Conservation (phyloP, 768 basidiomycete species). For the Mycena leptocephala region DNA sequence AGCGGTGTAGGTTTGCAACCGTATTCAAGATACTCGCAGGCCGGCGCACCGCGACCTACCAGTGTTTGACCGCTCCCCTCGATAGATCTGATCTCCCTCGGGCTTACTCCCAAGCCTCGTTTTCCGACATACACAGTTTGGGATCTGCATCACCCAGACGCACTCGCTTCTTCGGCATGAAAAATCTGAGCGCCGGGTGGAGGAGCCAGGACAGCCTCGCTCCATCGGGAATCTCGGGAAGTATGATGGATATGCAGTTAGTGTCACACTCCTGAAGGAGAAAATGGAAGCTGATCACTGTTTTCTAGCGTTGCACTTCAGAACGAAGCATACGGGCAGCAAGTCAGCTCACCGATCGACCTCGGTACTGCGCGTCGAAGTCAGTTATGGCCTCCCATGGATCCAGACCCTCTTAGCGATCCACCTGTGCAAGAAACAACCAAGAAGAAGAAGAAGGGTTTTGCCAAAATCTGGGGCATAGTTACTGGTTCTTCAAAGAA, state of each 20-base stretch:
- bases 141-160: slow-evolving; percentile 78
- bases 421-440: slow-evolving; percentile 59
- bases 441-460: slow-evolving; percentile 86
- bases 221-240: slow-evolving; percentile 86
- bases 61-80: slow-evolving; percentile 75
- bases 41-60: slow-evolving; percentile 69
- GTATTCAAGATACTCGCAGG: slow-evolving; percentile 74
- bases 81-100: slow-evolving; percentile 77
- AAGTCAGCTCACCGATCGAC: slow-evolving; percentile 53
- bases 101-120: slow-evolving; percentile 84
- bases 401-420: slow-evolving; percentile 49
- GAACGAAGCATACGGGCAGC: slow-evolving; percentile 64
- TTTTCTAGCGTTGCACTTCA: slow-evolving; percentile 81
- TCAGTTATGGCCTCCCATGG: slow-evolving; percentile 66
- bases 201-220: slow-evolving; percentile 88
- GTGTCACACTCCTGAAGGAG: slow-evolving; percentile 48
- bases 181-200: slow-evolving; percentile 81
- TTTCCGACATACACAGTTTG: slow-evolving; percentile 86
- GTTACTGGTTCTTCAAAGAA: slow-evolving; percentile 75
- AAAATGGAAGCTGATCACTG: slow-evolving; percentile 4
- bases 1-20: slow-evolving; percentile 70
- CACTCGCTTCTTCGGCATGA: slow-evolving; percentile 85
- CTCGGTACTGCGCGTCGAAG: slow-evolving; percentile 62
- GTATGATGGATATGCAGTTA: slow-evolving; percentile 95
- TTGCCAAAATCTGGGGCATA: slow-evolving; percentile 87